Percentiles rank a stretch among this genome's conserved stretches.
These are phyloP conservation scores for Zopfia rhizophila DNA, from an alignment of 2,329 filamentous ascomycete genomes.

Conservation along the genomic window DNA sequence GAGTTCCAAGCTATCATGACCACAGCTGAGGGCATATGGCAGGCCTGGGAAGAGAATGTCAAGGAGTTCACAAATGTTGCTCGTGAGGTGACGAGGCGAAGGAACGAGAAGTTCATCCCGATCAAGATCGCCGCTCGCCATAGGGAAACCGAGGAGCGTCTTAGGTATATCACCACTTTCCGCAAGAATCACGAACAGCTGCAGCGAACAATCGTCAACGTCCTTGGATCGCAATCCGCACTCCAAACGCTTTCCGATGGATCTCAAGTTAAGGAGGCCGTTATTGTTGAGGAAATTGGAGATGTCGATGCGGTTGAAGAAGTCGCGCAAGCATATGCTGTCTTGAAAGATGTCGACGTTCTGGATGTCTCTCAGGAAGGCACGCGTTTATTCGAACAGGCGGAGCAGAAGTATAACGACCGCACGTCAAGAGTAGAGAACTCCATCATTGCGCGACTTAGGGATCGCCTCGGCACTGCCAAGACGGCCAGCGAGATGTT, in stretches of 20 bases:
- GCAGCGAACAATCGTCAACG: constrained; percentile 94
- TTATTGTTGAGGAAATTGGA: constrained; percentile 91
- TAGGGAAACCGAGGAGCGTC: constrained; percentile 84
- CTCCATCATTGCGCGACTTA: constrained; percentile 93
- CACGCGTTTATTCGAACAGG: constrained; percentile 90
- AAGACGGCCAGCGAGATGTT: constrained; percentile 99
- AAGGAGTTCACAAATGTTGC: constrained; percentile 99
- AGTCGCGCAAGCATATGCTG: constrained; percentile 92
- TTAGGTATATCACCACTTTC: constrained; percentile 95
- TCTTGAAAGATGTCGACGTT: constrained; percentile 92
- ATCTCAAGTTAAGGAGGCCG: constrained; percentile 55
- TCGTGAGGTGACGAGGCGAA: constrained; percentile 89
- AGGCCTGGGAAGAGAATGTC: constrained; percentile 92
- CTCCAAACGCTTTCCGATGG: constrained; percentile 55
- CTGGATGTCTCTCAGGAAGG: constrained; percentile 91
- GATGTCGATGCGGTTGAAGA: constrained; percentile 98
- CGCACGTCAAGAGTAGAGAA: constrained; percentile 97
- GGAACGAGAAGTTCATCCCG: constrained; percentile 97
- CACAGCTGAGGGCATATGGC: constrained; percentile 85
- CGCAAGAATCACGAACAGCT: constrained; percentile 97
- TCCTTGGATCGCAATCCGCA: constrained; percentile 75
- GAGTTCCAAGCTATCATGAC: constrained; percentile 90
- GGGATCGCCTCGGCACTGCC: constrained; percentile 91
- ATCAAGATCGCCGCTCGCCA: constrained; percentile 95
- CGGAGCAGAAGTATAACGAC: constrained; percentile 96